Conservation (phyloP, 2,329 filamentous ascomycete species). For the Aspergillus sp. region DNA sequence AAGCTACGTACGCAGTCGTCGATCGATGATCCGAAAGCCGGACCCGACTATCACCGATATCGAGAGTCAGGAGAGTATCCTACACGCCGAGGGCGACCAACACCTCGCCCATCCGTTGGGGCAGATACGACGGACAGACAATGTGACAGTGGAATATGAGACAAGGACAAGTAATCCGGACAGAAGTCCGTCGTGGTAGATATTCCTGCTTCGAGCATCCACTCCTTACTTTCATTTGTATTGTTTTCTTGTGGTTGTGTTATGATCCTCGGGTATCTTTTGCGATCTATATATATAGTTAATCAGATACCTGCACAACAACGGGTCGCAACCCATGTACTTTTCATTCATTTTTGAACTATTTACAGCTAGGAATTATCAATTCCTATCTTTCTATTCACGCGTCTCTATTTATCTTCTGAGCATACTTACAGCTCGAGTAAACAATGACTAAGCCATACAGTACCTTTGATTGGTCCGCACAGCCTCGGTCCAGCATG, state of each 20-base stretch:
- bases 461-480: background rate
- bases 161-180: background rate
- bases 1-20: slow-evolving; percentile 6
- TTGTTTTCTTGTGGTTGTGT: background rate
- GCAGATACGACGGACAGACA: slow-evolving; percentile 12
- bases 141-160: slow-evolving; percentile 10
- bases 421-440: background rate
- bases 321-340: too few species aligned
- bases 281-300: too few species aligned
- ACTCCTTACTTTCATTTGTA: background rate
- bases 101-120: slow-evolving; percentile 1
- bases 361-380: too few species aligned
- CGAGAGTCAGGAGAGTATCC: slow-evolving; percentile 17
- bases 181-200: background rate
- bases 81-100: slow-evolving; percentile 9
- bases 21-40: slow-evolving; percentile 6
- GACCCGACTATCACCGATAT: slow-evolving; percentile 11
- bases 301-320: too few species aligned
- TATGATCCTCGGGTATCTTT: background rate
- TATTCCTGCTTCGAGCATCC: background rate
- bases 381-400: too few species aligned
- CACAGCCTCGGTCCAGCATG: background rate
- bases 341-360: too few species aligned
- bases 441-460: background rate
- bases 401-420: too few species aligned